Conservation (phyloP, 768 basidiomycete species). For the Pulveroboletus sp. region DNA sequence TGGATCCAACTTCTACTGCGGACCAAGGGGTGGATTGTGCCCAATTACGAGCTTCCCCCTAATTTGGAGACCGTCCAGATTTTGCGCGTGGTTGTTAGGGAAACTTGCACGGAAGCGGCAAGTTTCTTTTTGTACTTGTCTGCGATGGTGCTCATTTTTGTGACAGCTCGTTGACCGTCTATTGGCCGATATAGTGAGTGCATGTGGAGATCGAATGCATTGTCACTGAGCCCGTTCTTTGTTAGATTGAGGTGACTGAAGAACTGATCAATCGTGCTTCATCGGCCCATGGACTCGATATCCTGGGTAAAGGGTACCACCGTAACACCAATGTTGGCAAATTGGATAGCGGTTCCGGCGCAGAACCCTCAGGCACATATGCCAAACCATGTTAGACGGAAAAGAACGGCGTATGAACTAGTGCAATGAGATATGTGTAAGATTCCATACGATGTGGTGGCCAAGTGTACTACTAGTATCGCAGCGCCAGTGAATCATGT, state of each 20-base stretch:
- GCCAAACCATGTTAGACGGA: constrained; percentile 62
- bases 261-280: constrained; percentile 46
- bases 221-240: neutral
- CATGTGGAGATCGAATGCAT: neutral
- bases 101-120: constrained; percentile 51
- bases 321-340: constrained; percentile 36
- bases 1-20: constrained; percentile 54
- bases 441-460: neutral
- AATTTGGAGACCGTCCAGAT: constrained; percentile 50
- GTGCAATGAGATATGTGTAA: neutral
- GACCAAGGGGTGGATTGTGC: constrained; percentile 55
- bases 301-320: constrained; percentile 33
- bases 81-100: constrained; percentile 60
- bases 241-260: constrained; percentile 64
- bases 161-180: constrained; percentile 60
- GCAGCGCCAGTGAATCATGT: too few species aligned
- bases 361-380: constrained; percentile 57
- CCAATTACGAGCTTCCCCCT: constrained; percentile 60
- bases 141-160: constrained; percentile 25
- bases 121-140: constrained; percentile 23
- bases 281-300: constrained; percentile 50
- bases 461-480: too few species aligned
- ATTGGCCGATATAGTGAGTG: constrained; percentile 65
- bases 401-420: neutral
- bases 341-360: constrained; percentile 49